phyloP scores from a whole-genome alignment of 179 eudicot genomes.

The Beta corolliflora region DNA sequence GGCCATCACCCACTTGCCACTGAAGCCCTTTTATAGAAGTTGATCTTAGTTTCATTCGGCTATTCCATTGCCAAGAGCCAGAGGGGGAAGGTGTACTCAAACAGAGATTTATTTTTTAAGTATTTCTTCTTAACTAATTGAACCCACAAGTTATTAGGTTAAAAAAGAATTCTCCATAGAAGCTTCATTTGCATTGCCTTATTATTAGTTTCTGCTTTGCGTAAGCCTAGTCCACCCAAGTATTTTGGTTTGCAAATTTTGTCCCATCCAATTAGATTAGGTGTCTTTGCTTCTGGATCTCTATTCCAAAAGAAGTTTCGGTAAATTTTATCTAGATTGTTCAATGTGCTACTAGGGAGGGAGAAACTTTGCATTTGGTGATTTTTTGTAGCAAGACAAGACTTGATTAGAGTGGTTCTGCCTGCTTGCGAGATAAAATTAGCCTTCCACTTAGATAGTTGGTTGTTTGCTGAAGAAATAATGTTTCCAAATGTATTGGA shows the following conservation, averaged over 20 bases:
- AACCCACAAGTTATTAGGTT: not conserved
- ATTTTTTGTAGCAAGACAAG: too few species aligned
- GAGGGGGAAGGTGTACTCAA: too few species aligned
- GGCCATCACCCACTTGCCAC: not conserved
- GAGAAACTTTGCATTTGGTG: too few species aligned
- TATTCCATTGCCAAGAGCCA: not conserved
- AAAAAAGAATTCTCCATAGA: not conserved
- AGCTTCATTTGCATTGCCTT: not conserved
- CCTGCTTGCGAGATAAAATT: too few species aligned
- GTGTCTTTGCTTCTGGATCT: too few species aligned
- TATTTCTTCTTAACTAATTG: not conserved
- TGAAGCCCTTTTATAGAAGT: not conserved
- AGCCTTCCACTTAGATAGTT: too few species aligned
- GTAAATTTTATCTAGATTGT: too few species aligned
- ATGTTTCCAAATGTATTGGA: too few species aligned
- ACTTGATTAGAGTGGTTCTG: too few species aligned
- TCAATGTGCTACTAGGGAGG: too few species aligned
- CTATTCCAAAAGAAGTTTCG: not conserved
- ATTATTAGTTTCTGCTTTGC: not conserved
- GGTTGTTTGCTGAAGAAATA: too few species aligned
- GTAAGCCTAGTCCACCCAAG: not conserved
- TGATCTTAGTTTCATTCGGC: not conserved
- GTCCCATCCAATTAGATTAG: not conserved
- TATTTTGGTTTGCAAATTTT: not conserved
- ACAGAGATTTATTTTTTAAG: not conserved